phyloP scores from a whole-genome alignment of 225 moss, liverwort and hornwort genomes.

The Sphagnum tenellum region DNA sequence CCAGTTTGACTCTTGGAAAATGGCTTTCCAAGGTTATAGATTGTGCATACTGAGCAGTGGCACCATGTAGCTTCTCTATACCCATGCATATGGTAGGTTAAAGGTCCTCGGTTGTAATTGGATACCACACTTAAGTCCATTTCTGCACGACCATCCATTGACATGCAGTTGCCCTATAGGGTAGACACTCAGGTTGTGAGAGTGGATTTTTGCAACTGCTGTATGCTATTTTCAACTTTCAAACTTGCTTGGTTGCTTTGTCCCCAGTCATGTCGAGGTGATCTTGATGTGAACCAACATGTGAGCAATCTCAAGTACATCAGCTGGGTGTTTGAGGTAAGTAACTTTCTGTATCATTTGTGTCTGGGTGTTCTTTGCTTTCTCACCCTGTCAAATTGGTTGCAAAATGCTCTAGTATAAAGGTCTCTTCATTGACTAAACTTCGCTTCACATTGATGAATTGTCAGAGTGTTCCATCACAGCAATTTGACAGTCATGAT shows the following conservation, averaged over 20 bases:
- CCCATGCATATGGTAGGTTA: background rate
- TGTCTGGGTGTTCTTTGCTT: background rate
- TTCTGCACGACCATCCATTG: too few relatives aligned
- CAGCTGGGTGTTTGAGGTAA: constrained; percentile 51
- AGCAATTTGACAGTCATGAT: constrained; percentile 25
- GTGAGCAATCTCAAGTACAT: constrained; percentile 68
- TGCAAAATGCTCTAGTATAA: background rate
- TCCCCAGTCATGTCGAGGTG: constrained; percentile 19
- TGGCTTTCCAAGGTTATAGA: too few relatives aligned
- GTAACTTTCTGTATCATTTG: background rate
- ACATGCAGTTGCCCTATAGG: too few relatives aligned
- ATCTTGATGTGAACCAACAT: constrained; percentile 65
- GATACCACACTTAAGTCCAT: too few relatives aligned
- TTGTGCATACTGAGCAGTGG: too few relatives aligned
- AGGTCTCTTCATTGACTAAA: background rate
- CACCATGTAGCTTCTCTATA: background rate
- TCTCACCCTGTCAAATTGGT: too few relatives aligned
- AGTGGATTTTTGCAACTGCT: too few relatives aligned
- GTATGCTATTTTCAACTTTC: background rate
- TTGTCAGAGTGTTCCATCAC: constrained; percentile 32
- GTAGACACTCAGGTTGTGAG: too few relatives aligned
- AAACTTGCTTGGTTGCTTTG: background rate
- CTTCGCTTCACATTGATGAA: background rate
- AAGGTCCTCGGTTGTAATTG: background rate
- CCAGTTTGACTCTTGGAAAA: too few relatives aligned